Conservation (phyloP, 31 red algal species). For the Asparagopsis taxiformis region DNA sequence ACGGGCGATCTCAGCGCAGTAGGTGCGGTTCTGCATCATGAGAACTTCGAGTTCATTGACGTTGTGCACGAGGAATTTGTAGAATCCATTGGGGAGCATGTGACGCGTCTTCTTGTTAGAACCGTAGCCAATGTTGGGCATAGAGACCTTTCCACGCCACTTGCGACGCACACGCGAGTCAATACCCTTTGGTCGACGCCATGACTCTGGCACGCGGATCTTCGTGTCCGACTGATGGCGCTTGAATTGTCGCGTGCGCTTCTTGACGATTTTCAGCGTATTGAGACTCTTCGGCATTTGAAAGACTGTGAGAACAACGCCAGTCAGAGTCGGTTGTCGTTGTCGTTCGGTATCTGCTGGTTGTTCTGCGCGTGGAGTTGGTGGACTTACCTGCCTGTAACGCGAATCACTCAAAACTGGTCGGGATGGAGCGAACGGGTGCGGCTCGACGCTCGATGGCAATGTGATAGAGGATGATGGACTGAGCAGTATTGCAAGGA, state of each 20-base stretch:
- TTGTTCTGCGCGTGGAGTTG: too few species aligned
- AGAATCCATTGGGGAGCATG: constrained; percentile 95
- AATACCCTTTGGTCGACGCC: constrained; percentile 96
- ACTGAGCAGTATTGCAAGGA: too few species aligned
- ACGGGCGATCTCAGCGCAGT: constrained; percentile 87
- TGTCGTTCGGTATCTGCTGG: neutral
- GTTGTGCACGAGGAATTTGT: constrained; percentile 91
- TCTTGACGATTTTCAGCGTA: constrained; percentile 85
- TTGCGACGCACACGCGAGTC: constrained; percentile 93
- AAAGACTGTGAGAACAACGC: neutral
- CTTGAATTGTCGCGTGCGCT: constrained; percentile 89
- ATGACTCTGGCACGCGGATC: constrained; percentile 82
- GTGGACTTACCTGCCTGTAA: too few species aligned
- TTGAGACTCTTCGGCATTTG: constrained; percentile 55
- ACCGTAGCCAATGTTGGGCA: constrained; percentile 99
- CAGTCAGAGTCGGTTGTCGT: too few species aligned
- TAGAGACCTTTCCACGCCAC: constrained; percentile 88
- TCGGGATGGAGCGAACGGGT: too few species aligned
- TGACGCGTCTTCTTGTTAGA: constrained; percentile 88
- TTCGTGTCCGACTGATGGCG: constrained; percentile 89
- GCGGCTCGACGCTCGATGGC: too few species aligned
- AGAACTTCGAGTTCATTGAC: constrained; percentile 84
- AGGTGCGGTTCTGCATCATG: constrained; percentile 89
- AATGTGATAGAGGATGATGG: too few species aligned
- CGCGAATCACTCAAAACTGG: too few species aligned